Base-by-base conservation (phyloP, 129 eudicot genomes). In the Scalesia atractyloides region DNA sequence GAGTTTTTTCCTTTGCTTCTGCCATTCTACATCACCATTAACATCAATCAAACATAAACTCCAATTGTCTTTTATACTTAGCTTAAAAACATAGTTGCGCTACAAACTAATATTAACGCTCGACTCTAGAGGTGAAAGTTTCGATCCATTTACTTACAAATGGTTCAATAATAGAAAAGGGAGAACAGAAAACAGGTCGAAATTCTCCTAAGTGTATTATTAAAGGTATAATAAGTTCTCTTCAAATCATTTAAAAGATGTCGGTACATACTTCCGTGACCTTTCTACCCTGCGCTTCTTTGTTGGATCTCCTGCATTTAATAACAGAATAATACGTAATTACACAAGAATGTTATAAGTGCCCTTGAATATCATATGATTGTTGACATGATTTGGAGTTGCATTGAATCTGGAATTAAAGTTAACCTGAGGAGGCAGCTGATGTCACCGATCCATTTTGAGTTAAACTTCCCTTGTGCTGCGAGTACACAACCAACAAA, bases 271-370 rank as follows among this genome's bases (percentile, higher is more conserved):
- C 95, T 81, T 88, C 5, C 83, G 76, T 9, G 95, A 88, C 34
- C 85, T 73, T 49, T 85, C 91, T 76, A 85, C 88, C 82, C 88
- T 79, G 19, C 95, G 86, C 82, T 85, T 88, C 79, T 81, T 88
- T 11, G 85, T 83, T 49, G 91, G 88, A 75, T 88, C 88, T 79
- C 86, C 95, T 81, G 69, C 81, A 47, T 85, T 83, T 76, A 65
- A 18, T 22, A 13, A 43, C 14, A 71, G 7, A 22, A 37, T 76
- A 18, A 53, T 76, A 24, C 13, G 20, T 41, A 46, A 18, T n/a
- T n/a, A 16, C 26, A 44, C 33, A 50, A 75, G 13, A 14, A 43
- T 34, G 6, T 9, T 1, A 5, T 39, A 39, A 7, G 44, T 39
- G 44, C 9, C 9, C 44, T 39, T 39, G 44, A 7, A 39, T 39